These are phyloP conservation scores for Pseudohalonectria lignicola DNA, from an alignment of 2,329 filamentous ascomycete species.

Conservation along the genomic window DNA sequence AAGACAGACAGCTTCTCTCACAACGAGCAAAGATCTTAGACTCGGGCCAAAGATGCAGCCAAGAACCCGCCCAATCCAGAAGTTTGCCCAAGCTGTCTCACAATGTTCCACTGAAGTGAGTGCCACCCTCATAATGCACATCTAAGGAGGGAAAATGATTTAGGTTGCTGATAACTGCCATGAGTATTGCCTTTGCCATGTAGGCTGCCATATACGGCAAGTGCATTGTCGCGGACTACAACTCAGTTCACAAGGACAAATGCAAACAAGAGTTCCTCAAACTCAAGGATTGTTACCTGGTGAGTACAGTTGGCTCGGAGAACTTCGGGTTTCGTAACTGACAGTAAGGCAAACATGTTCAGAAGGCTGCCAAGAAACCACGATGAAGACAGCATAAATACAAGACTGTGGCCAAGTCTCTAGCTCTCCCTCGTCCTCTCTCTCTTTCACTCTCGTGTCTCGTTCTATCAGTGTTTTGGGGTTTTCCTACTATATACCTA, in stretches of 20 bases:
- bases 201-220: slow-evolving; percentile 81
- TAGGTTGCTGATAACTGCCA: too few relatives aligned
- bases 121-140: too few relatives aligned
- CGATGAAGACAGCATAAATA: too few relatives aligned
- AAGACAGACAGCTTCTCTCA: too few relatives aligned
- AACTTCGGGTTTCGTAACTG: too few relatives aligned
- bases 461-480: background rate
- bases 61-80: slow-evolving; percentile 38
- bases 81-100: slow-evolving; percentile 40
- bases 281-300: slow-evolving; percentile 80
- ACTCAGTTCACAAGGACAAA: slow-evolving; percentile 81
- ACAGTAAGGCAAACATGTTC: too few relatives aligned
- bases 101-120: slow-evolving; percentile 45
- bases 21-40: background rate
- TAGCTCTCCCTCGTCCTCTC: slow-evolving; percentile 2
- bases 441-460: background rate
- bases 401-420: slow-evolving; percentile 1
- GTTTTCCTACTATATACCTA: slow-evolving; percentile 4
- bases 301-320: too few relatives aligned
- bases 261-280: slow-evolving; percentile 76
- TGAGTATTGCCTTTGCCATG: too few relatives aligned
- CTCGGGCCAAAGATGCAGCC: slow-evolving; percentile 17
- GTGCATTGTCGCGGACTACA: slow-evolving; percentile 85
- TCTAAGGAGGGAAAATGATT: too few relatives aligned
- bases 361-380: slow-evolving; percentile 12